Evolutionary conservation across 345 rosid species (phyloP).

Genomic region (Syzygium aromaticum): DNA sequence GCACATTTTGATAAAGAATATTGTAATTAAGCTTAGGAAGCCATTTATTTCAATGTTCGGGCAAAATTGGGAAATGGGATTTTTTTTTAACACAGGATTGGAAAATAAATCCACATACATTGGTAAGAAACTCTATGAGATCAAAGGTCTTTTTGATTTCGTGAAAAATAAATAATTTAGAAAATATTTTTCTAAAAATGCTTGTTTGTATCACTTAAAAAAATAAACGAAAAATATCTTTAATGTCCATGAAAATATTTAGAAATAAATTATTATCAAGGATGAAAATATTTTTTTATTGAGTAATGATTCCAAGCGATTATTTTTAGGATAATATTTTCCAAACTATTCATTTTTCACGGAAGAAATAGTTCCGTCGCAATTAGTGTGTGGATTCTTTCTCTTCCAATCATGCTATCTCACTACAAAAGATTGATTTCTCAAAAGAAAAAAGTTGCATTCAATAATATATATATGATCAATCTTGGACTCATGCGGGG

Average conservation of each 20-base stretch:
- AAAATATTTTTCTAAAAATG: background rate
- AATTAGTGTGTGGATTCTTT: background rate
- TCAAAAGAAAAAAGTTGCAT: background rate
- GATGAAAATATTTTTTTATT: background rate
- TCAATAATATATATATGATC: background rate
- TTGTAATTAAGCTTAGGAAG: background rate
- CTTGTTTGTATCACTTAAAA: accelerated
- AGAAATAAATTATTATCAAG: background rate
- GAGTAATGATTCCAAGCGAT: background rate
- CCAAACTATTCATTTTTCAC: background rate
- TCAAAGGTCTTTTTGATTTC: accelerated
- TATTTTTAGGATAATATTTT: background rate
- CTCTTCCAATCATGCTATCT: background rate
- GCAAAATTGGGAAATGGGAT: background rate
- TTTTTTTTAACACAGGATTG: background rate
- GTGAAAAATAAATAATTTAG: background rate
- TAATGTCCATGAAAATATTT: background rate
- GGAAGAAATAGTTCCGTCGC: background rate
- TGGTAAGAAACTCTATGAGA: background rate
- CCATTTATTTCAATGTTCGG: background rate
- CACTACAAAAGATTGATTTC: background rate
- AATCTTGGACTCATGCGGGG: background rate
- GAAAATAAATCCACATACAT: background rate
- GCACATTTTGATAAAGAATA: background rate
- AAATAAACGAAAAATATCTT: background rate